phyloP scores from a whole-genome alignment of 1,284 basidiomycete genomes.

The Melampsora americana region DNA sequence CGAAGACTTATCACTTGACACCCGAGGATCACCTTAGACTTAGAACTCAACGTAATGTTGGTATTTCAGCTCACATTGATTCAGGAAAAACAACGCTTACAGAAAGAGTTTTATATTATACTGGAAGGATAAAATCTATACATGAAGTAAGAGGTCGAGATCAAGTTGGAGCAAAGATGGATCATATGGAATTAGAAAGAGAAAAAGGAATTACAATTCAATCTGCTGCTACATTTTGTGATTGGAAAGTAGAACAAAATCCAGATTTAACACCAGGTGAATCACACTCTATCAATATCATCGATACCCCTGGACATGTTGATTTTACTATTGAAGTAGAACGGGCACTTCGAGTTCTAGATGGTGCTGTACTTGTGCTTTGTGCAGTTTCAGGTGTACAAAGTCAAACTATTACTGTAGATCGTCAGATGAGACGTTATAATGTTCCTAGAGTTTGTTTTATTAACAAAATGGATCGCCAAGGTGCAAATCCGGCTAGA shows the following conservation, averaged over 20 bases:
- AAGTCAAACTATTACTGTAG: constrained; percentile 98
- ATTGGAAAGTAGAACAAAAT: constrained; percentile 63
- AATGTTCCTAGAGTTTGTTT: constrained; percentile 93
- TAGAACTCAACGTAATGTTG: constrained; percentile 56
- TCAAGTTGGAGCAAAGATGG: constrained; percentile 98
- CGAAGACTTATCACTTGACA: constrained; percentile 45
- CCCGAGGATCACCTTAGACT: constrained; percentile 52
- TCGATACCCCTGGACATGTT: constrained; percentile 98
- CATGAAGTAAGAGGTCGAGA: constrained; percentile 96
- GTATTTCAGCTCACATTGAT: constrained; percentile 62
- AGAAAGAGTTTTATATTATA: constrained; percentile 96
- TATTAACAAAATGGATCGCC: constrained; percentile 99
- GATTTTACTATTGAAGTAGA: constrained; percentile 99
- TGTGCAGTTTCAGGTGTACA: constrained; percentile 97
- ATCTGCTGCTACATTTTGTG: constrained; percentile 95
- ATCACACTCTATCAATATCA: constrained; percentile 73
- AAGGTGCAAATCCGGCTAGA: constrained; percentile 94
- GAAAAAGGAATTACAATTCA: constrained; percentile 99
- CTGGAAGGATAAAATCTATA: constrained; percentile 90
- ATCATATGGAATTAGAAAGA: constrained; percentile 97
- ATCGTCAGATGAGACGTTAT: constrained; percentile 96
- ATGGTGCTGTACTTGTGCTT: constrained; percentile 92
- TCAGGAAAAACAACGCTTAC: constrained; percentile 98
- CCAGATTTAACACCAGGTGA: constrained; percentile 50
- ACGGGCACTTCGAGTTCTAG: constrained; percentile 88